Evolutionary conservation across 2,329 filamentous ascomycete genomes (phyloP).

Genomic region (Paraconiothyrium sp.): DNA sequence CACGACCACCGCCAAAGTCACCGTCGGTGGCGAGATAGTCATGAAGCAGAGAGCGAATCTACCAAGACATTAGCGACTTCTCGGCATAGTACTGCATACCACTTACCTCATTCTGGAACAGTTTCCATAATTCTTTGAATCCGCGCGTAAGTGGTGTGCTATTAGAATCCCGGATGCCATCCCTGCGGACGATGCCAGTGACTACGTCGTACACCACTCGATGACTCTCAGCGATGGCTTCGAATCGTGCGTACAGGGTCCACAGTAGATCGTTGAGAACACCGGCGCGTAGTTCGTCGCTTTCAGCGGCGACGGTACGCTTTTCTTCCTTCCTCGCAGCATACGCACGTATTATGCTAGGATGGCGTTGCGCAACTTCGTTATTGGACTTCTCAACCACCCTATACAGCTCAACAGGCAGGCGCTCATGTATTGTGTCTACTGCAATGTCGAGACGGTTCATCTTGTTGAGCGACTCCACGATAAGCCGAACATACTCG

Average conservation of each 20-base stretch:
- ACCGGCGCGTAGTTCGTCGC: constrained; percentile 76
- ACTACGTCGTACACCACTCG: constrained; percentile 93
- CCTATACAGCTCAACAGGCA: constrained; percentile 92
- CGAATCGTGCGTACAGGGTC: constrained; percentile 95
- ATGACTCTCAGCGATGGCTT: constrained; percentile 95
- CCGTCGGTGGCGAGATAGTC: constrained; percentile 96
- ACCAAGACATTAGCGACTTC: constrained; percentile 14
- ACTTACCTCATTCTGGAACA: constrained; percentile 85
- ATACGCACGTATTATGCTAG: constrained; percentile 72
- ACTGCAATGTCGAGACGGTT: constrained; percentile 85
- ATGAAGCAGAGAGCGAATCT: constrained; percentile 88
- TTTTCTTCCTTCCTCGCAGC: constrained; percentile 65
- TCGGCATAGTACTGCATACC: no score
- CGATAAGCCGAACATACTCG: constrained; percentile 85
- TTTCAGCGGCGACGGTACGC: constrained; percentile 70
- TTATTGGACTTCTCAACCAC: constrained; percentile 95
- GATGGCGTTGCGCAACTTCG: constrained; percentile 91
- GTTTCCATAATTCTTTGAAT: constrained; percentile 97
- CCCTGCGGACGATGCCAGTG: constrained; percentile 82
- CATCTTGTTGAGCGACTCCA: constrained; percentile 91
- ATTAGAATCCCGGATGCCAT: constrained; percentile 68
- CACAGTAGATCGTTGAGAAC: constrained; percentile 92
- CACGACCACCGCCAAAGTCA: constrained; percentile 70
- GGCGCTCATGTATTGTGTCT: constrained; percentile 87
- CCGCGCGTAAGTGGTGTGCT: constrained; percentile 77